These are phyloP conservation scores for Poronia punctata DNA, from an alignment of 495 filamentous ascomycete species.

Conservation along the genomic window DNA sequence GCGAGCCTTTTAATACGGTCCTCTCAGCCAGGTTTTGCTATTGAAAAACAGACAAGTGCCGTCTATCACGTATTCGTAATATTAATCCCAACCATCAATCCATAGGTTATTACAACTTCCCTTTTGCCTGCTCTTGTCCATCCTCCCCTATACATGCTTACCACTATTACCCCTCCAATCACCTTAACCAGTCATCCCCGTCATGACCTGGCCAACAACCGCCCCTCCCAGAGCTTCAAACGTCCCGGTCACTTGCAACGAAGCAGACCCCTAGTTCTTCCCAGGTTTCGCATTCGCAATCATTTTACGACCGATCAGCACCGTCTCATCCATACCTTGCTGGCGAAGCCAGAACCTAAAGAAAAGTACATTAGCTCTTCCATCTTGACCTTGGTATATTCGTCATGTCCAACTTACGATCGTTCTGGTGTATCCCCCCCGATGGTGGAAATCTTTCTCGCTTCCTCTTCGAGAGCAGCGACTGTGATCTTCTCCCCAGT, in stretches of 20 bases:
- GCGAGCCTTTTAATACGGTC: too few species aligned
- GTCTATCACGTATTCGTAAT: too few species aligned
- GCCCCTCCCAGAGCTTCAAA: slow-evolving; percentile 5
- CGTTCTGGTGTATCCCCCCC: slow-evolving; percentile 48
- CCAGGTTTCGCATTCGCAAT: slow-evolving; percentile 15
- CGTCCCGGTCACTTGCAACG: not conserved
- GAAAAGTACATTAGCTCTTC: slow-evolving; percentile 4
- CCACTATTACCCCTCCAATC: not conserved
- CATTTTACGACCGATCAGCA: slow-evolving; percentile 29
- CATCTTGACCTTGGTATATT: not conserved
- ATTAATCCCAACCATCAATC: too few species aligned
- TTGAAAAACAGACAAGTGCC: too few species aligned
- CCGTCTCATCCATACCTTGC: slow-evolving; percentile 31
- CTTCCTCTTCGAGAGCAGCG: slow-evolving; percentile 57
- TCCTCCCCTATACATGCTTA: too few species aligned
- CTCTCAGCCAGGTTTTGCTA: too few species aligned
- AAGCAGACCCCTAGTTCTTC: slow-evolving; percentile 9
- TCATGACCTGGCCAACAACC: slow-evolving; percentile 4
- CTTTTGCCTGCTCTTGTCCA: too few species aligned
- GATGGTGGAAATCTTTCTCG: slow-evolving; percentile 46
- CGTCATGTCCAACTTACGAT: slow-evolving; percentile 28
- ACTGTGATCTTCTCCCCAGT: slow-evolving; percentile 43
- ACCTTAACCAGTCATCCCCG: not conserved
- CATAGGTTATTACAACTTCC: too few species aligned
- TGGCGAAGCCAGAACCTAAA: slow-evolving; percentile 35